Conservation (phyloP, 306 rosid species). For the Delonix regia region DNA sequence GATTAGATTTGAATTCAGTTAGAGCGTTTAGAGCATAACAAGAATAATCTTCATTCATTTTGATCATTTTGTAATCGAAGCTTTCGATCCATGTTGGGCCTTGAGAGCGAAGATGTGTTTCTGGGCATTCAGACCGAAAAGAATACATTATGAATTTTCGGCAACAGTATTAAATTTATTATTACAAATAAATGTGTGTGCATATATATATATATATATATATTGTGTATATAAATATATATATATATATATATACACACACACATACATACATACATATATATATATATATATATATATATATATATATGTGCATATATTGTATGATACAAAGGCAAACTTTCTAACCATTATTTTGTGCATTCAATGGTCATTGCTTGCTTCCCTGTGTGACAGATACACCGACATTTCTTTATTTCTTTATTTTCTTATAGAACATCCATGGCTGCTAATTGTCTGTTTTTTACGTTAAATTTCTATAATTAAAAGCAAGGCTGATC, state of each 20-base stretch:
- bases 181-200: too few relatives aligned
- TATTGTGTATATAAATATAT: too few relatives aligned
- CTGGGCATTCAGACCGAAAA: slow-evolving; percentile 20
- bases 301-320: too few relatives aligned
- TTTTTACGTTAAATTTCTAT: background rate
- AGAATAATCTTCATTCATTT: background rate
- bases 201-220: too few relatives aligned
- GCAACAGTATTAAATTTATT: background rate
- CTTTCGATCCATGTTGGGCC: slow-evolving; percentile 31
- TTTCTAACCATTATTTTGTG: background rate
- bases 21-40: too few relatives aligned
- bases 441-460: background rate
- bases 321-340: background rate
- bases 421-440: background rate
- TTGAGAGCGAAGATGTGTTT: background rate
- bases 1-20: background rate
- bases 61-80: slow-evolving; percentile 25
- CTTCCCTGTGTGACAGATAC: background rate
- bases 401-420: background rate
- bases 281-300: too few relatives aligned
- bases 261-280: too few relatives aligned
- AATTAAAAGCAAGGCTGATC: background rate
- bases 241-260: too few relatives aligned
- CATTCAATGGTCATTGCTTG: too few relatives aligned
- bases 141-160: slow-evolving; percentile 15